These are phyloP conservation scores for Paspalum notatum DNA, from an alignment of 176 grass and related monocot genomes.

Conservation along the genomic window DNA sequence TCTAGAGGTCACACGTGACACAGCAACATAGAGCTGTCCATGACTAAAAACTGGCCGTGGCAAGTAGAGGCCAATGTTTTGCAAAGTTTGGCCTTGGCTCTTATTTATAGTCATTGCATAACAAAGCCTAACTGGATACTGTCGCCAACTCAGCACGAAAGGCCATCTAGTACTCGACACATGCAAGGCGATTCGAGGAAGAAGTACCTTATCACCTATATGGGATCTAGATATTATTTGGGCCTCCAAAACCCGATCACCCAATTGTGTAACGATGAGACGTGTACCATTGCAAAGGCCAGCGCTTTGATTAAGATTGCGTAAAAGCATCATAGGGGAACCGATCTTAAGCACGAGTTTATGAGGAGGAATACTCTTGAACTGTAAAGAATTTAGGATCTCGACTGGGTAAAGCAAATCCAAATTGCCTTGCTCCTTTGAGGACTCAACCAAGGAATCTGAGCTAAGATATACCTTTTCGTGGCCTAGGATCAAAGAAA, in stretches of 20 bases:
- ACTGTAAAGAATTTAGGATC: slow-evolving; percentile 4
- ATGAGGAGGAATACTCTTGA: slow-evolving; percentile 12
- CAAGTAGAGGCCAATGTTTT: too few relatives aligned
- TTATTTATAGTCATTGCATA: too few relatives aligned
- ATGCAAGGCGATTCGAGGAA: slow-evolving; percentile 17
- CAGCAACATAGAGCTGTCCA: too few relatives aligned
- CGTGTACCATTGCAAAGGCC: slow-evolving; percentile 34
- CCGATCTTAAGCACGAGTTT: slow-evolving; percentile 6
- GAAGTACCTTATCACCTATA: not conserved
- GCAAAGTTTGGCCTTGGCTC: too few relatives aligned
- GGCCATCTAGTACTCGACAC: slow-evolving; percentile 12
- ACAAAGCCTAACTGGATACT: not conserved
- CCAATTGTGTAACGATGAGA: slow-evolving; percentile 16
- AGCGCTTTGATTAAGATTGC: too few relatives aligned
- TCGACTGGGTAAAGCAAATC: slow-evolving; percentile 25
- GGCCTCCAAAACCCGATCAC: not conserved
- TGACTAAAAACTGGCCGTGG: too few relatives aligned
- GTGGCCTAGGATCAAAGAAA: not conserved
- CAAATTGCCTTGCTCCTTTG: not conserved
- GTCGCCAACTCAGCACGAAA: slow-evolving; percentile 9
- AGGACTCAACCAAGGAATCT: slow-evolving; percentile 2
- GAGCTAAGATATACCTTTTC: too few relatives aligned
- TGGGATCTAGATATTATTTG: too few relatives aligned
- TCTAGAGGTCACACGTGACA: not conserved
- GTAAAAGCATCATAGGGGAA: slow-evolving; percentile 30